These are phyloP conservation scores for Talaromyces sp. DNA, from an alignment of 2,329 filamentous ascomycete genomes.

Conservation along the genomic window DNA sequence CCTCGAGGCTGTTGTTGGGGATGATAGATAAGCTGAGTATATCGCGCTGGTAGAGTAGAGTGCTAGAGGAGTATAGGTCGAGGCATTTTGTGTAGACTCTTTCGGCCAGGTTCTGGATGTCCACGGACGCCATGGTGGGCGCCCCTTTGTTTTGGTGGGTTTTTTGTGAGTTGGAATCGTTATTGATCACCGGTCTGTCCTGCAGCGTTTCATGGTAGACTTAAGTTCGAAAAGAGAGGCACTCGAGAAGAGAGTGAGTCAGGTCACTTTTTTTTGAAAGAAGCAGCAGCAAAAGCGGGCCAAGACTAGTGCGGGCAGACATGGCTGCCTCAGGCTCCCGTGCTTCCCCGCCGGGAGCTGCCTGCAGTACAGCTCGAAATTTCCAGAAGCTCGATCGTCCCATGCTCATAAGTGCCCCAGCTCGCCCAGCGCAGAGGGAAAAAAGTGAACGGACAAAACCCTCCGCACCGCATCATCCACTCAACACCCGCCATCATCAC, in stretches of 20 bases:
- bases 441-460: not conserved
- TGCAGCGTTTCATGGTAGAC: slow-evolving; percentile 3
- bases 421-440: slow-evolving; percentile 6
- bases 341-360: slow-evolving; percentile 14
- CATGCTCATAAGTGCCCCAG: slow-evolving; percentile 15
- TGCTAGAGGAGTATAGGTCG: slow-evolving; percentile 33
- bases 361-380: slow-evolving; percentile 29
- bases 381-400: slow-evolving; percentile 36
- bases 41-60: slow-evolving; percentile 44
- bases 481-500: not conserved
- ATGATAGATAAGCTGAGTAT: slow-evolving; percentile 38
- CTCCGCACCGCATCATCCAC: not conserved
- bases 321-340: slow-evolving; percentile 20
- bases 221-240: not conserved
- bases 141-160: not conserved
- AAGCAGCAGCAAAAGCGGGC: not conserved
- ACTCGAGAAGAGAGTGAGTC: not conserved
- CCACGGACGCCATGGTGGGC: slow-evolving; percentile 30
- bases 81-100: slow-evolving; percentile 42
- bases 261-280: not conserved
- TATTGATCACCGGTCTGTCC: not conserved
- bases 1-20: slow-evolving; percentile 36
- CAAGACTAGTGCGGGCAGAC: slow-evolving; percentile 2
- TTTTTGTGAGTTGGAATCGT: not conserved
- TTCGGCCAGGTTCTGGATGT: slow-evolving; percentile 35